Percentiles rank a stretch among this genome's conserved stretches.
phyloP scores from a whole-genome alignment of 2,329 filamentous ascomycete genomes.

The Fusarium oligoseptatum region DNA sequence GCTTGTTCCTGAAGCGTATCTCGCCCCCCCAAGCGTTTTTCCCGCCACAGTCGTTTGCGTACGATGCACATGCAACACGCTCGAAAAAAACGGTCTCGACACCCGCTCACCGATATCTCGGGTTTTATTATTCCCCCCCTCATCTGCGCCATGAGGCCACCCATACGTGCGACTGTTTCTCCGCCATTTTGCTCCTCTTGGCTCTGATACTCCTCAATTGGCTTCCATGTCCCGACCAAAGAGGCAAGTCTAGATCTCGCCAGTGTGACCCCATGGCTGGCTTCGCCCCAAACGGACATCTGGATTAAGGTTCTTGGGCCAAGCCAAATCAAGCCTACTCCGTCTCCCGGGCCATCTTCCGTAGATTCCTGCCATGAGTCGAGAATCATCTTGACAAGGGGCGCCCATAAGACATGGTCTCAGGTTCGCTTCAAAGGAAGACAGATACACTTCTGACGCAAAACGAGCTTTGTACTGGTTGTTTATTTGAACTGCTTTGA shows the following conservation, averaged over 20 bases:
- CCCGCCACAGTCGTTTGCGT: constrained; percentile 3
- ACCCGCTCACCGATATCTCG: constrained; percentile 23
- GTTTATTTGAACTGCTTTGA: constrained; percentile 13
- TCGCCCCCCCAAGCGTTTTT: constrained; percentile 4
- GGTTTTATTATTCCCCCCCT: constrained; percentile 8
- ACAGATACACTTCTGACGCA: not conserved
- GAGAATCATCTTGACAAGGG: constrained; percentile 15
- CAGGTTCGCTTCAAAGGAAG: not conserved
- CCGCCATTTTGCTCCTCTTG: constrained; percentile 1
- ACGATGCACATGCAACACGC: constrained; percentile 14
- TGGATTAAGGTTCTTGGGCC: constrained; percentile 41
- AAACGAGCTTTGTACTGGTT: constrained; percentile 1
- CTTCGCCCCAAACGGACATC: constrained; percentile 34
- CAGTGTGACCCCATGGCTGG: constrained; percentile 20
- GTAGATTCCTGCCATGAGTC: constrained; percentile 19
- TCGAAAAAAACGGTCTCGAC: constrained; percentile 17
- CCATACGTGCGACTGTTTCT: constrained; percentile 8
- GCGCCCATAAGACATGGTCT: constrained; percentile 7
- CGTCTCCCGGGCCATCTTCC: constrained; percentile 9
- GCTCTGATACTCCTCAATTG: constrained; percentile 3
- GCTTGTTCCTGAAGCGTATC: not conserved
- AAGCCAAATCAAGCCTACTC: constrained; percentile 34
- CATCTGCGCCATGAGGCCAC: constrained; percentile 19
- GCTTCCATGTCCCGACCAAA: constrained; percentile 1
- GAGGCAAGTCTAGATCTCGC: constrained; percentile 21